Evolutionary conservation across 306 rosid species (phyloP).

Genomic region (Casuarina cunninghamiana): DNA sequence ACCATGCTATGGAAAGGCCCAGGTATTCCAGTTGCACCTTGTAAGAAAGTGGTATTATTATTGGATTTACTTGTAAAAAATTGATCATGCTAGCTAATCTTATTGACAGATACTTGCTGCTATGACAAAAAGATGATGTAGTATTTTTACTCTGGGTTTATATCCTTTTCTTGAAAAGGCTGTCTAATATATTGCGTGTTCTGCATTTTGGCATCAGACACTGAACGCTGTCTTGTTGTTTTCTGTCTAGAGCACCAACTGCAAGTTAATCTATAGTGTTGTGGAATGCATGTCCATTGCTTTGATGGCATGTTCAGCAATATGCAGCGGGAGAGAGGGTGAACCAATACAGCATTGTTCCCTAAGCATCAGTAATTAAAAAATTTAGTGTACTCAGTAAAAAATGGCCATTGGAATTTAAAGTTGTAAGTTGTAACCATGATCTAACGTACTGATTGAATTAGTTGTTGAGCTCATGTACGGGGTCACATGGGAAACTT

Average conservation of each 20-base stretch:
- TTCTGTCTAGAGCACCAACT: neutral
- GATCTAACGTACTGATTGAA: slow-evolving; percentile 14
- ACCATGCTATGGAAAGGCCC: slow-evolving; percentile 54
- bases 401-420: neutral
- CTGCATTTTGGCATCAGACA: neutral
- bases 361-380: neutral
- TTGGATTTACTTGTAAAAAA: neutral
- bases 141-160: neutral
- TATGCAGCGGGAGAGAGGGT: neutral
- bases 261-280: neutral
- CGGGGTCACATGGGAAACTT: slow-evolving; percentile 10
- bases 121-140: neutral
- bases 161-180: neutral
- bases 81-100: neutral
- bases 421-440: slow-evolving; percentile 5
- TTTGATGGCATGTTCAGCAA: neutral
- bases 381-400: slow-evolving; percentile 6
- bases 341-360: neutral
- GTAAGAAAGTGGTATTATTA: neutral
- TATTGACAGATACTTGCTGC: neutral
- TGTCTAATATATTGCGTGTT: neutral
- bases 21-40: slow-evolving; percentile 48
- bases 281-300: neutral
- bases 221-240: neutral
- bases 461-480: slow-evolving; percentile 11